Conservation (phyloP, 176 grass and related monocot genomes). For the Lolium multiflorum region DNA sequence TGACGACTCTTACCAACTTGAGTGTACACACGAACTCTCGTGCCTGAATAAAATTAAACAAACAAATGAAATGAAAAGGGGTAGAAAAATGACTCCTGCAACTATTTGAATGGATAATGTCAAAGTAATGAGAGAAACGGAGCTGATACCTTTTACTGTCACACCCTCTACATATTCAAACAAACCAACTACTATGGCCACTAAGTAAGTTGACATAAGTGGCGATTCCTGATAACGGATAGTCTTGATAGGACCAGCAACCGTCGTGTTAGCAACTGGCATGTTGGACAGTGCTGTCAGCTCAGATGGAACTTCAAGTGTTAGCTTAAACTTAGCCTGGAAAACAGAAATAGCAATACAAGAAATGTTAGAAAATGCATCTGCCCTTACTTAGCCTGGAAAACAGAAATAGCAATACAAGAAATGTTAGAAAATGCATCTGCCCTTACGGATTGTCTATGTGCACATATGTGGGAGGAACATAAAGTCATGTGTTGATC, state of each 20-base stretch:
- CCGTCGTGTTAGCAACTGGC: constrained; percentile 56
- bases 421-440: constrained; percentile 6
- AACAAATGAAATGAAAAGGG: constrained; percentile 24
- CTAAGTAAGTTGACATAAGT: constrained; percentile 96
- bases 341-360: constrained; percentile 30
- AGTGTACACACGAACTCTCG: constrained; percentile 78
- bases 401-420: constrained; percentile 22
- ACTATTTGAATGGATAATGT: constrained; percentile 16
- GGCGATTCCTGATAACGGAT: constrained; percentile 70
- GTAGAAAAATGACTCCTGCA: neutral
- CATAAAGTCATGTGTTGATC: constrained; percentile 26
- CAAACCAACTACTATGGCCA: constrained; percentile 82
- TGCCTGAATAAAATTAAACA: constrained; percentile 56
- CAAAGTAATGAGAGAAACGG: constrained; percentile 1
- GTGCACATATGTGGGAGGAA: neutral
- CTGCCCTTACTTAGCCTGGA: constrained; percentile 84
- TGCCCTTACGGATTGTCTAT: neutral
- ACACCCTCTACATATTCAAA: constrained; percentile 73
- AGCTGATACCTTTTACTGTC: constrained; percentile 61
- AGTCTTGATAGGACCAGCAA: constrained; percentile 54
- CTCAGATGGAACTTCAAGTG: constrained; percentile 68
- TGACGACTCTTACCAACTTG: constrained; percentile 72
- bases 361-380: neutral
- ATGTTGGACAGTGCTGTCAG: constrained; percentile 89
- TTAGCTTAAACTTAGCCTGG: constrained; percentile 86